Percentiles rank a stretch among this genome's conserved stretches.
Evolutionary conservation across 2,329 filamentous ascomycete species (phyloP).

Genomic region (Pseudogymnoascus sp.): DNA sequence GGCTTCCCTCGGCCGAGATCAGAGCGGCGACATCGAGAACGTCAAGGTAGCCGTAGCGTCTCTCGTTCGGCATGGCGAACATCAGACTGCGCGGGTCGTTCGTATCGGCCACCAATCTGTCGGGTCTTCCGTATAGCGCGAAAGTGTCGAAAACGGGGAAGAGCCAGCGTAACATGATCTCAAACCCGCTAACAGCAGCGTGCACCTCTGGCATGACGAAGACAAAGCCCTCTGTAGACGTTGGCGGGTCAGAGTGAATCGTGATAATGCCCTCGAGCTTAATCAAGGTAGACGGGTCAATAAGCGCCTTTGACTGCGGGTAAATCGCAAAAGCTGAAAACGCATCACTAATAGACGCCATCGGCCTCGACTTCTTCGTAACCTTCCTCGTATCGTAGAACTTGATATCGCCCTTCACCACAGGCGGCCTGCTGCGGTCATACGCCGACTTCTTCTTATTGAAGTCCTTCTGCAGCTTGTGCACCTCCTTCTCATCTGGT

Average conservation of each 20-base stretch:
- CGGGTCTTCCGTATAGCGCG: slow-evolving; percentile 80
- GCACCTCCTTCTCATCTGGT: slow-evolving; percentile 85
- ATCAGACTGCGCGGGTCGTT: slow-evolving; percentile 84
- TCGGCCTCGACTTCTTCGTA: slow-evolving; percentile 82
- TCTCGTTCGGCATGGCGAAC: slow-evolving; percentile 93
- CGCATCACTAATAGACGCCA: slow-evolving; percentile 83
- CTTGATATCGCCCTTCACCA: slow-evolving; percentile 80
- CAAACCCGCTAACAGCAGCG: slow-evolving; percentile 86
- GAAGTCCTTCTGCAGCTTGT: slow-evolving; percentile 71
- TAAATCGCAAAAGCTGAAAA: slow-evolving; percentile 95
- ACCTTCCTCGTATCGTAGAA: slow-evolving; percentile 90
- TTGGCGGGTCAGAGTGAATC: slow-evolving; percentile 70
- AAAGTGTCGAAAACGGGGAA: slow-evolving; percentile 95
- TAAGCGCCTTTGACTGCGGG: slow-evolving; percentile 84
- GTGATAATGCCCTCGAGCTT: slow-evolving; percentile 90
- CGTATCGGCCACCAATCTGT: slow-evolving; percentile 75
- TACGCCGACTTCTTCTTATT: slow-evolving; percentile 79
- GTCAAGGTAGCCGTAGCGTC: slow-evolving; percentile 84
- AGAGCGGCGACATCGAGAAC: slow-evolving; percentile 74
- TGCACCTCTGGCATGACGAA: slow-evolving; percentile 96
- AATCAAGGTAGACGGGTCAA: slow-evolving; percentile 87
- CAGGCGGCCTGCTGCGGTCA: slow-evolving; percentile 56
- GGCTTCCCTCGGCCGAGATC: slow-evolving; percentile 69
- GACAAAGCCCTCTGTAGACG: slow-evolving; percentile 82
- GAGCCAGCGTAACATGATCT: slow-evolving; percentile 87